Evolutionary conservation across 176 grass and related monocot genomes (phyloP).

Genomic region (Echinochloa phyllopogon): DNA sequence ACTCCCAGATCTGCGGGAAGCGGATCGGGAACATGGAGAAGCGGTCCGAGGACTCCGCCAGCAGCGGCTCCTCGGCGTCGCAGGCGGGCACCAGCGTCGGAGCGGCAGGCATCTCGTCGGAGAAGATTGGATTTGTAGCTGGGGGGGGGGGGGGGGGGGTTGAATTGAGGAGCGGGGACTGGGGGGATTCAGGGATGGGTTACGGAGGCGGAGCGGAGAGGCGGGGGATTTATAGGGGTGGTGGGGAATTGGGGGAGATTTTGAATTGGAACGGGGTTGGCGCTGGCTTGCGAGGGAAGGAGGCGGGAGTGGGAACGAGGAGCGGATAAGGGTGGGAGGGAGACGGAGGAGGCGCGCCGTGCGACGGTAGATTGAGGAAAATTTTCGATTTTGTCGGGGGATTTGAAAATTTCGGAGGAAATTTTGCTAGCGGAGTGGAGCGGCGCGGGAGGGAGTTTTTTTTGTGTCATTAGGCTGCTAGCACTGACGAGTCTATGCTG

Average conservation of each 20-base stretch:
- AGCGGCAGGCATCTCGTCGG: constrained; percentile 69
- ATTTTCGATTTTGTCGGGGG: constrained; percentile 41
- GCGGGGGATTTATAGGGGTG: constrained; percentile 16
- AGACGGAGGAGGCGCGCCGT: constrained; percentile 12
- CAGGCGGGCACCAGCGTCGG: constrained; percentile 47
- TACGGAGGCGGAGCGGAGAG: background rate
- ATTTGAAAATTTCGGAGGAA: constrained; percentile 45
- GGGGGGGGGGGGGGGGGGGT: background rate
- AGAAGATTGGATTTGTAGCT: background rate
- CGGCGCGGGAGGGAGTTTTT: background rate
- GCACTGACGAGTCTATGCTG: no score
- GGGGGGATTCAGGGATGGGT: background rate
- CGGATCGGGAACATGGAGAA: constrained; percentile 86
- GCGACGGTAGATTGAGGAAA: constrained; percentile 44
- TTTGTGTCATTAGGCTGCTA: no score
- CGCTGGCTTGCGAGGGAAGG: constrained; percentile 54
- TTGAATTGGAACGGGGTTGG: constrained; percentile 48
- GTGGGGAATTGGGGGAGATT: constrained; percentile 30
- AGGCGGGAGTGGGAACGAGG: constrained; percentile 11
- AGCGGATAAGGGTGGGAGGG: constrained; percentile 33
- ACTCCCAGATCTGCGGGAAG: constrained; percentile 78
- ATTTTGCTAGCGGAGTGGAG: background rate
- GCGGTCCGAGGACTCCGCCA: constrained; percentile 69
- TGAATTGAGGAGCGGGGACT: background rate
- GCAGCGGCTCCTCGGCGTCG: constrained; percentile 78